Conservation (phyloP, 331 rosid genomes). For the Spiraea crenata region DNA sequence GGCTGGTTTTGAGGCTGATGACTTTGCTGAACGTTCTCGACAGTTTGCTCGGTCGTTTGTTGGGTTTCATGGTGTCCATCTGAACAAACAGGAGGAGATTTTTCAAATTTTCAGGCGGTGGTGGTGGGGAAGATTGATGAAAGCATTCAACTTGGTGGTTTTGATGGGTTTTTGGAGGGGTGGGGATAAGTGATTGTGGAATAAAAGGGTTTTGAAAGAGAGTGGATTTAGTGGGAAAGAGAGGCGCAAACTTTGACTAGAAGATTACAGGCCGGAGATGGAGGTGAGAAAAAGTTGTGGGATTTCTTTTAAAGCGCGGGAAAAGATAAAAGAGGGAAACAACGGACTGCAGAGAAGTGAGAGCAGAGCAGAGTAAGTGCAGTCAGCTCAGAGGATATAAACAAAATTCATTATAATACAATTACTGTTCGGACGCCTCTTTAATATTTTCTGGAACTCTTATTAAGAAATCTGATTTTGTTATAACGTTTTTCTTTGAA, state of each 20-base stretch:
- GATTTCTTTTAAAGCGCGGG: constrained; percentile 39
- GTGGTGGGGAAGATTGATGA: background rate
- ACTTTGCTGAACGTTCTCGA: constrained; percentile 65
- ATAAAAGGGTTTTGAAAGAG: constrained; percentile 14
- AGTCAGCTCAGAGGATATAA: background rate
- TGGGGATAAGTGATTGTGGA: background rate
- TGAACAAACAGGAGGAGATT: background rate
- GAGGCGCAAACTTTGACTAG: constrained; percentile 40
- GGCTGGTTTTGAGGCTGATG: constrained; percentile 51
- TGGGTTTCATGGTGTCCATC: constrained; percentile 71
- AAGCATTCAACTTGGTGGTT: constrained; percentile 33
- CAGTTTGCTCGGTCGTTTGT: constrained; percentile 51
- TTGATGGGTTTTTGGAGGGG: background rate
- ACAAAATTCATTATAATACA: no score
- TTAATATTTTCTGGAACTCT: no score
- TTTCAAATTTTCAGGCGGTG: background rate
- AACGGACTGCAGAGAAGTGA: background rate
- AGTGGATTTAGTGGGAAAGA: constrained; percentile 25
- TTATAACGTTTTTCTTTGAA: no score
- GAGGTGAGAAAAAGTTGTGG: background rate
- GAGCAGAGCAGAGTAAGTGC: no score
- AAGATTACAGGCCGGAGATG: constrained; percentile 29
- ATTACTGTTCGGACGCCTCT: no score
- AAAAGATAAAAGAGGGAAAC: constrained; percentile 11
- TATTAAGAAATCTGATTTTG: no score